Percentiles rank a stretch among this genome's conserved stretches.
These are phyloP conservation scores for Ajuga reptans DNA, from an alignment of 305 asterid genomes.

Conservation along the genomic window DNA sequence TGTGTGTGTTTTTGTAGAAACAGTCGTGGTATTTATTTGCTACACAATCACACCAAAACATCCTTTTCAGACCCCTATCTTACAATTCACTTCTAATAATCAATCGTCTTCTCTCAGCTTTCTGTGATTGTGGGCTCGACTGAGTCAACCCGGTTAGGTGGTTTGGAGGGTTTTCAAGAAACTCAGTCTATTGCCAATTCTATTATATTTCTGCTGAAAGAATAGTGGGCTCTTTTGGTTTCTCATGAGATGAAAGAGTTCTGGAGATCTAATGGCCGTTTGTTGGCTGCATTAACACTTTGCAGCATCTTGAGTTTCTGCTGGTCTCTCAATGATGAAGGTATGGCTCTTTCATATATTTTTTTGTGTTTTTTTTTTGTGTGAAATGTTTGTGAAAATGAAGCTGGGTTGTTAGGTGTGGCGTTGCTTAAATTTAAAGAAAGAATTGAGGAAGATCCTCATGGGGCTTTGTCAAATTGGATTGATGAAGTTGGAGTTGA, in stretches of 20 bases:
- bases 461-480: constrained; percentile 71
- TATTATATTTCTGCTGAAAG: constrained; percentile 13
- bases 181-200: constrained; percentile 8
- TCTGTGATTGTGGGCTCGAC: constrained; percentile 32
- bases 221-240: constrained; percentile 25
- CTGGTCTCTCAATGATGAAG: constrained; percentile 73
- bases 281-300: constrained; percentile 29
- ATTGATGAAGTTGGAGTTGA: constrained; percentile 56
- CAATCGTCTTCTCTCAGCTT: constrained; percentile 20
- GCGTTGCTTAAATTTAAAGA: constrained; percentile 61
- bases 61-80: constrained; percentile 20
- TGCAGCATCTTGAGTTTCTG: constrained; percentile 41
- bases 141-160: constrained; percentile 33
- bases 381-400: background rate
- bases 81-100: constrained; percentile 17
- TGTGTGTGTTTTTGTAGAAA: constrained; percentile 27
- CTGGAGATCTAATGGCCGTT: constrained; percentile 37
- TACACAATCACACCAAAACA: constrained; percentile 21
- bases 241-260: constrained; percentile 44
- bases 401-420: constrained; percentile 35
- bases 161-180: constrained; percentile 22
- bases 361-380: background rate
- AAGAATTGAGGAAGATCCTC: constrained; percentile 50
- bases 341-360: constrained; percentile 30
- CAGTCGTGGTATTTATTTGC: constrained; percentile 32